Percentiles rank a stretch among this genome's conserved stretches.
Evolutionary conservation across 495 filamentous ascomycete genomes (phyloP).

Genomic region (Talaromyces thailandensis): DNA sequence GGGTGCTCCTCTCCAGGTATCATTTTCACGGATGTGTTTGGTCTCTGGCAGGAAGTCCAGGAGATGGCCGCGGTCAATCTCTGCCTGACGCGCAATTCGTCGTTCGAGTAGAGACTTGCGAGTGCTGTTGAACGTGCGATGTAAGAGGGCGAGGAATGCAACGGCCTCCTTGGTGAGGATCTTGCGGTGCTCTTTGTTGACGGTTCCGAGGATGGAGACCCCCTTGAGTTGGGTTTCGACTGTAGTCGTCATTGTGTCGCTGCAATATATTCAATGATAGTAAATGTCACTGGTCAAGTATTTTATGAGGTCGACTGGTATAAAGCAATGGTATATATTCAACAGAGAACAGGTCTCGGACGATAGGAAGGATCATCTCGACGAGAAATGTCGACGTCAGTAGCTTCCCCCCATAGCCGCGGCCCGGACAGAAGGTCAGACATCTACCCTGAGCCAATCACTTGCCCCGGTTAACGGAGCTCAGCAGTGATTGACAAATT

Average conservation of each 20-base stretch:
- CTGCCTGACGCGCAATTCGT: constrained; percentile 78
- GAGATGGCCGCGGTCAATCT: constrained; percentile 86
- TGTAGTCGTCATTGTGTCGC: constrained; percentile 56
- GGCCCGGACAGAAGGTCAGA: constrained; percentile 12
- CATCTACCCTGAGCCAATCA: neutral
- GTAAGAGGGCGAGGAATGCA: constrained; percentile 88
- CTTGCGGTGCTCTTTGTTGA: constrained; percentile 73
- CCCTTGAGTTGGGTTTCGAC: constrained; percentile 74
- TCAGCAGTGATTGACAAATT: neutral
- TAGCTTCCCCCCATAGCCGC: constrained; percentile 18
- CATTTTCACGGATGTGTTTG: constrained; percentile 88
- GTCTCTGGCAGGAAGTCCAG: constrained; percentile 97
- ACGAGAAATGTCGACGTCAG: constrained; percentile 3
- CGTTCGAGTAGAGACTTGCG: constrained; percentile 86
- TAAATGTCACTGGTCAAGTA: neutral
- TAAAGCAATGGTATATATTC: neutral
- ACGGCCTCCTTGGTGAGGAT: constrained; percentile 87
- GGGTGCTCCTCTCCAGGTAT: constrained; percentile 87
- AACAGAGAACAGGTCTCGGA: neutral
- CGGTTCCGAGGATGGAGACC: constrained; percentile 71
- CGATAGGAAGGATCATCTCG: neutral
- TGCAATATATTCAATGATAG: neutral
- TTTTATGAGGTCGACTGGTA: too few species aligned
- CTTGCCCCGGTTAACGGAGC: neutral
- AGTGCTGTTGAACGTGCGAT: constrained; percentile 85